Evolutionary conservation across 1,284 basidiomycete species (phyloP).

Genomic region (Bjerkandera adusta): DNA sequence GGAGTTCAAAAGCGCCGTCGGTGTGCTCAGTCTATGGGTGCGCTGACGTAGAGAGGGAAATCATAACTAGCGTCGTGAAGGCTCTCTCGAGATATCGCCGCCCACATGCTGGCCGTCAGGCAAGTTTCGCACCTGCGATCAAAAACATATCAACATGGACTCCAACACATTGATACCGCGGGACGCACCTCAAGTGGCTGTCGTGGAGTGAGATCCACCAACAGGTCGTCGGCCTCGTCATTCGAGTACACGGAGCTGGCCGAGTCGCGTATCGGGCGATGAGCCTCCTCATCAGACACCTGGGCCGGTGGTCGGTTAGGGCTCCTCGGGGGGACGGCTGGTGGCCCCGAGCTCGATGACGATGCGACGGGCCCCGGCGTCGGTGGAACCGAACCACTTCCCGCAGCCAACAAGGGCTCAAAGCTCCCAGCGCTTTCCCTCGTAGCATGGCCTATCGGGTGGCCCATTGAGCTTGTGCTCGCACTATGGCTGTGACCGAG

Average conservation of each 20-base stretch:
- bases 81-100: conserved; percentile 25
- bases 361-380: conserved; percentile 20
- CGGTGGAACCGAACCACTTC: conserved; percentile 49
- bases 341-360: conserved; percentile 20
- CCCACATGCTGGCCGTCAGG: conserved; percentile 20
- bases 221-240: conserved; percentile 35
- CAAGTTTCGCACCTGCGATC: conserved; percentile 26
- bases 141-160: conserved; percentile 12
- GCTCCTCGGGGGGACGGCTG: conserved; percentile 9
- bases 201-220: conserved; percentile 55
- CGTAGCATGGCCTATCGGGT: conserved; percentile 27
- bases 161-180: conserved; percentile 4
- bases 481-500: conserved; percentile 32
- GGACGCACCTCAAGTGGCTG: conserved; percentile 54
- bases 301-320: conserved; percentile 41
- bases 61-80: conserved; percentile 16
- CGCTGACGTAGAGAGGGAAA: no score
- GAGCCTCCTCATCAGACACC: conserved; percentile 40
- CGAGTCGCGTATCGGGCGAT: conserved; percentile 34
- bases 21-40: no score
- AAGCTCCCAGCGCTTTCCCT: conserved; percentile 19
- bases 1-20: no score
- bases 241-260: conserved; percentile 25
- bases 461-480: conserved; percentile 21
- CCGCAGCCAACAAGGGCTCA: conserved; percentile 52